Conservation (phyloP, 768 basidiomycete genomes). For the Kwoniella bestiolae region DNA sequence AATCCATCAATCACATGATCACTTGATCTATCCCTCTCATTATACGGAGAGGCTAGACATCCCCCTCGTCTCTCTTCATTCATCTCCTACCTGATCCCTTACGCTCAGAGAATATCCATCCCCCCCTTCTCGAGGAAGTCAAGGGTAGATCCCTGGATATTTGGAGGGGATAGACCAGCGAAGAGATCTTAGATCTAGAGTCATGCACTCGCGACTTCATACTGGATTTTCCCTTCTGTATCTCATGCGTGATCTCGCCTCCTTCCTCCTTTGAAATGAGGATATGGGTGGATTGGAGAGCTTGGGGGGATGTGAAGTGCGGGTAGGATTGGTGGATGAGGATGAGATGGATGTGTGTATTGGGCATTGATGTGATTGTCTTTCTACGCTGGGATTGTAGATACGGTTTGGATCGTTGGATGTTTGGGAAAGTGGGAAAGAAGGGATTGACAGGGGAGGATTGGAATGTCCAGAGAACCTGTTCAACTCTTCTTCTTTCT, state of each 20-base stretch:
- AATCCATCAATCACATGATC: no score
- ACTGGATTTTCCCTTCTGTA: neutral
- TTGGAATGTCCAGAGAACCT: constrained; percentile 19
- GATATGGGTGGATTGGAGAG: constrained; percentile 8
- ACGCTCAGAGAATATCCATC: neutral
- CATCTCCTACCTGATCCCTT: neutral
- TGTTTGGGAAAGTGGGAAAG: neutral
- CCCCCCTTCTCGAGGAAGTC: neutral
- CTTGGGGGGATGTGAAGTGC: neutral
- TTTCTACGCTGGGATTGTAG: neutral
- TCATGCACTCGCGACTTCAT: constrained; percentile 18
- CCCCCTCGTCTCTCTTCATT: neutral
- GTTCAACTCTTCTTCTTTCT: constrained; percentile 7
- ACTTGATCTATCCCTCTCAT: constrained; percentile 3
- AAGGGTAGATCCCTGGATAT: neutral
- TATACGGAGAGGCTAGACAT: neutral
- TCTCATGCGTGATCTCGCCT: neutral
- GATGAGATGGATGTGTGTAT: constrained; percentile 8
- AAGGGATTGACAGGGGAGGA: constrained; percentile 17
- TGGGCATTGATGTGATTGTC: neutral
- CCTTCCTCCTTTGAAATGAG: no score
- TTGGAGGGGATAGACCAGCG: constrained; percentile 4
- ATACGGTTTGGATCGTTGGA: neutral
- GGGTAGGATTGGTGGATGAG: neutral
- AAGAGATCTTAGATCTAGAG: constrained; percentile 18